phyloP scores from a whole-genome alignment of 805 yeast genomes.

The Candida sonorensis region DNA sequence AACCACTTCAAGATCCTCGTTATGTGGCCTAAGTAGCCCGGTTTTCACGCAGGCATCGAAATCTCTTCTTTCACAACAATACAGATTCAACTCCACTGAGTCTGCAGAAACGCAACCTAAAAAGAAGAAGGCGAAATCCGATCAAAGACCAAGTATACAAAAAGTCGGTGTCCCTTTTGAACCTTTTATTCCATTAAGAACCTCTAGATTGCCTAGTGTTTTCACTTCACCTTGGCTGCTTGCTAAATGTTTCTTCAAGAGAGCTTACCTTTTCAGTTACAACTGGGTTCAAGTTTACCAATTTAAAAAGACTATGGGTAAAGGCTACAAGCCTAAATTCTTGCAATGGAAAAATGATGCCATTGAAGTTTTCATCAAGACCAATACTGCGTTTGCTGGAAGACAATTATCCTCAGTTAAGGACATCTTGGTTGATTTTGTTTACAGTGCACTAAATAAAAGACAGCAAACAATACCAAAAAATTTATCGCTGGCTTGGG shows the following conservation, averaged over 20 bases:
- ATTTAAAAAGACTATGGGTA: conserved; percentile 30
- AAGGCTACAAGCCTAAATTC: conserved; percentile 52
- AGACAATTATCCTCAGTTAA: conserved; percentile 42
- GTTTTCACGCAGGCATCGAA: background rate
- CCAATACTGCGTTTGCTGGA: conserved; percentile 76
- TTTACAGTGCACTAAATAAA: conserved; percentile 46
- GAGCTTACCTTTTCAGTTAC: conserved; percentile 59
- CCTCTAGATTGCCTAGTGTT: conserved; percentile 35
- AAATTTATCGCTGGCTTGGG: conserved; percentile 64
- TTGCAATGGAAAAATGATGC: conserved; percentile 82
- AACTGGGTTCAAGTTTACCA: conserved; percentile 51
- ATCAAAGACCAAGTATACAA: conserved; percentile 25
- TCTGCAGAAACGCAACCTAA: conserved; percentile 6
- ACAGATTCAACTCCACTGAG: conserved; percentile 14
- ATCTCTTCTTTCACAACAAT: background rate
- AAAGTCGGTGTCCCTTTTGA: conserved; percentile 30
- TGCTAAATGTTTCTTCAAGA: conserved; percentile 45
- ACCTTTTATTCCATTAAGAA: conserved; percentile 46
- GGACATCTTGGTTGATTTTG: conserved; percentile 51
- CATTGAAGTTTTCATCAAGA: conserved; percentile 65
- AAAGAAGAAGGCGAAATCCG: conserved; percentile 10
- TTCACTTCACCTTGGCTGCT: conserved; percentile 33
- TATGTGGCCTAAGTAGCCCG: no score
- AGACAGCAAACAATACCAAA: conserved; percentile 53
- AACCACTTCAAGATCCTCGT: no score